Percentiles rank a stretch among this genome's conserved stretches.
These are phyloP conservation scores for Stereum hirsutum DNA, from an alignment of 1,284 basidiomycete species.

Conservation along the genomic window DNA sequence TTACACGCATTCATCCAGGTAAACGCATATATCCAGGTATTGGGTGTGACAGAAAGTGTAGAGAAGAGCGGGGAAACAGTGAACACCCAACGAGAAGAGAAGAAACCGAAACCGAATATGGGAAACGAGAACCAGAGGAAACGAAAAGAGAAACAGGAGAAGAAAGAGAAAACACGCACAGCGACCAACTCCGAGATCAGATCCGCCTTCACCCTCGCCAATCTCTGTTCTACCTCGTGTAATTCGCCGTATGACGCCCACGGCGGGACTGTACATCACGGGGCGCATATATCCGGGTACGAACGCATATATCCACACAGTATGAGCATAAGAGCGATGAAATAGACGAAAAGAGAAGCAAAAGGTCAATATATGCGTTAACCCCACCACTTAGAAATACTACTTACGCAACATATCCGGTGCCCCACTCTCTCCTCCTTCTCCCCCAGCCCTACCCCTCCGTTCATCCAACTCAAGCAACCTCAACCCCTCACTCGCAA, in stretches of 20 bases:
- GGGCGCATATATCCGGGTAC: not conserved
- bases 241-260: constrained; percentile 47
- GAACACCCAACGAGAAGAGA: not conserved
- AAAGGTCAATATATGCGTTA: too few relatives aligned
- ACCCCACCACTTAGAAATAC: too few relatives aligned
- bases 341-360: too few relatives aligned
- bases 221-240: constrained; percentile 34
- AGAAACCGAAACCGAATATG: too few relatives aligned
- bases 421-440: constrained; percentile 21
- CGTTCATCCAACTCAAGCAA: too few relatives aligned
- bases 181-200: constrained; percentile 56
- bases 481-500: constrained; percentile 53
- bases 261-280: constrained; percentile 22
- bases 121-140: too few relatives aligned
- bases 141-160: not conserved
- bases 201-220: constrained; percentile 61
- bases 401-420: constrained; percentile 26
- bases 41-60: too few relatives aligned
- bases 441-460: too few relatives aligned
- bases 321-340: too few relatives aligned
- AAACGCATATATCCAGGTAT: too few relatives aligned
- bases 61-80: not conserved
- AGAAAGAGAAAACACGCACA: constrained; percentile 25
- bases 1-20: too few relatives aligned
- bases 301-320: not conserved